A percentile compares a stretch with the other conserved stretches of the same genome.
Evolutionary conservation across 305 asterid species (phyloP).

Genomic region (Fraxinus latifolia): DNA sequence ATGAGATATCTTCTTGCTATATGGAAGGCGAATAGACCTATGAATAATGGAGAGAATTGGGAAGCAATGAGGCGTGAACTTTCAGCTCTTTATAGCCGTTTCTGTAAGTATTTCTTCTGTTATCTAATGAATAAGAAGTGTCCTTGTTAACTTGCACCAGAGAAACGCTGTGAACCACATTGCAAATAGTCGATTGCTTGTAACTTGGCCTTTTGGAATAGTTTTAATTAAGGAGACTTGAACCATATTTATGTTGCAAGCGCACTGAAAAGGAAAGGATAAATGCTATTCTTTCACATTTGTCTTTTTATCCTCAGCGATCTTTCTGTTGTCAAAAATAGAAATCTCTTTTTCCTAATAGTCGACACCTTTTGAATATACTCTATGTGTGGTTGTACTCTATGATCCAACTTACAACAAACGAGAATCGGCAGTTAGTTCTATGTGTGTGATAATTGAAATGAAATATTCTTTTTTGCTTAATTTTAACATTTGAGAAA

Average conservation of each 20-base stretch:
- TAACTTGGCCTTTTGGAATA: neutral
- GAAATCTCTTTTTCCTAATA: neutral
- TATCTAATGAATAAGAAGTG: neutral
- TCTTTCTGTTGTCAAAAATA: neutral
- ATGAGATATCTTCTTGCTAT: conserved; percentile 97
- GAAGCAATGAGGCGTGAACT: conserved; percentile 96
- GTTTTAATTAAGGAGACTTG: neutral
- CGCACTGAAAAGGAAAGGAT: neutral
- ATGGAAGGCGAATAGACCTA: conserved; percentile 86
- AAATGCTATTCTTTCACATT: neutral
- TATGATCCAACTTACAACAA: neutral
- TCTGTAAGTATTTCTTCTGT: conserved; percentile 64
- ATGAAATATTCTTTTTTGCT: neutral
- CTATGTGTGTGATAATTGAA: neutral
- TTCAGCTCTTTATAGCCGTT: conserved; percentile 93
- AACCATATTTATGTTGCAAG: neutral
- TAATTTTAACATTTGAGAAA: neutral
- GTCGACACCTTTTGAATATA: neutral
- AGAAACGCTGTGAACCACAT: neutral
- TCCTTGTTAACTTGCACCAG: neutral
- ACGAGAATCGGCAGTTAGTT: neutral
- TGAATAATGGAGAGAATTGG: conserved; percentile 87
- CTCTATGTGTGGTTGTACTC: neutral
- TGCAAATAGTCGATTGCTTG: neutral
- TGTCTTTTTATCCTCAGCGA: neutral